A percentile compares a stretch with the other conserved stretches of the same genome.
Evolutionary conservation across 805 yeast genomes (phyloP).

Genomic region (Zygoascus biomembranicola): DNA sequence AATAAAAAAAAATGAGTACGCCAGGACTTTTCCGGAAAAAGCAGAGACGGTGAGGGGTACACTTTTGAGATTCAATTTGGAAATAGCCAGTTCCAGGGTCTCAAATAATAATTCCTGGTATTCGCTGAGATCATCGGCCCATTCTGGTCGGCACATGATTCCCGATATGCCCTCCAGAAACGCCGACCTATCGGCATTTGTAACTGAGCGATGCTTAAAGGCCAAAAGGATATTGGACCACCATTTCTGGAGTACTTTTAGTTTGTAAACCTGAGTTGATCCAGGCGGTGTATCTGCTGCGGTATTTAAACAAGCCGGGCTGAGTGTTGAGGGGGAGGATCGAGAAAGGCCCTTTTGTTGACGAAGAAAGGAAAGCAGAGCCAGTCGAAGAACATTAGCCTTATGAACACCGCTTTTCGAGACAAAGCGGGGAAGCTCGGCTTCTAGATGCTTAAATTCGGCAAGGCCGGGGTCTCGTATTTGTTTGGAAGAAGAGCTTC

Average conservation of each 20-base stretch:
- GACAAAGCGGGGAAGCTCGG: conserved; percentile 22
- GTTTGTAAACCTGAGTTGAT: conserved; percentile 11
- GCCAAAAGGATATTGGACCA: conserved; percentile 30
- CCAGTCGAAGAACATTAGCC: conserved; percentile 36
- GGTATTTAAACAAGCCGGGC: background rate
- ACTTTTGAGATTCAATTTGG: conserved; percentile 39
- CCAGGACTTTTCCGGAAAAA: conserved; percentile 63
- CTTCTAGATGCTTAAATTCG: conserved; percentile 23
- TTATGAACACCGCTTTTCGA: conserved; percentile 25
- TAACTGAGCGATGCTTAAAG: conserved; percentile 20
- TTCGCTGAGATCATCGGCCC: conserved; percentile 22
- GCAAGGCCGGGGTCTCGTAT: conserved; percentile 8
- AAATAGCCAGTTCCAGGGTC: conserved; percentile 47
- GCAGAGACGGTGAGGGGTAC: conserved; percentile 53
- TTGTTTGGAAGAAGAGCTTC: background rate
- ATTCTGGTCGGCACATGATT: conserved; percentile 31
- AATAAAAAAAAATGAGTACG: conserved; percentile 48
- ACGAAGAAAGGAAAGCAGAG: conserved; percentile 32
- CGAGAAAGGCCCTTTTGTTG: conserved; percentile 13
- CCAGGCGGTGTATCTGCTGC: background rate
- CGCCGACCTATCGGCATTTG: conserved; percentile 32
- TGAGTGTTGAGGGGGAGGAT: conserved; percentile 16
- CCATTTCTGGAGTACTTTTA: conserved; percentile 29
- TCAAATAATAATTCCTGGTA: conserved; percentile 31
- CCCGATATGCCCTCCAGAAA: conserved; percentile 34